phyloP scores from a whole-genome alignment of 352 stramenopile genomes.

The Phytophthora quininea region DNA sequence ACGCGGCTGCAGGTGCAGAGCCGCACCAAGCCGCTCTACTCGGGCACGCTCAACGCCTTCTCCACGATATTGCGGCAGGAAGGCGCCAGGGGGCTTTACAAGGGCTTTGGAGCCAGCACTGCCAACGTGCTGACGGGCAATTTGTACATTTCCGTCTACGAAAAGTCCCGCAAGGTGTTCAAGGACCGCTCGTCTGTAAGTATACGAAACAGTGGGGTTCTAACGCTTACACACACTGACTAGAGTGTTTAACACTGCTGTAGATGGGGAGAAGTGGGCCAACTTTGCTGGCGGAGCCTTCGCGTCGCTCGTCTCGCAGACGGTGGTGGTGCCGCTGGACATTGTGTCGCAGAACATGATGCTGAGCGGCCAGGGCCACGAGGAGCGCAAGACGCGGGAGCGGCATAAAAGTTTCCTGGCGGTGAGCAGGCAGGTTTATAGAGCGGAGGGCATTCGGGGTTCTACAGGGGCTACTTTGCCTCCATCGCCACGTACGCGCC shows the following conservation, averaged over 20 bases:
- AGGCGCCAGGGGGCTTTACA: conserved; percentile 81
- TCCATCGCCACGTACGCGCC: conserved; percentile 89
- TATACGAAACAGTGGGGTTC: not conserved
- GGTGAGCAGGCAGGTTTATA: conserved; percentile 71
- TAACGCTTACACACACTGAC: too few relatives aligned
- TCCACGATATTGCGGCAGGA: conserved; percentile 83
- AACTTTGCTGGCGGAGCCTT: conserved; percentile 83
- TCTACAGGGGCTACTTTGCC: conserved; percentile 85
- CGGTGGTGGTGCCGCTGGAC: conserved; percentile 86
- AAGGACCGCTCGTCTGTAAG: conserved; percentile 58
- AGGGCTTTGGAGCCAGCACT: conserved; percentile 87
- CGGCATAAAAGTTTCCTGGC: conserved; percentile 59
- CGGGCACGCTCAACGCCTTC: conserved; percentile 85
- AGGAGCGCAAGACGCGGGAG: conserved; percentile 64
- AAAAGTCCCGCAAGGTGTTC: conserved; percentile 79
- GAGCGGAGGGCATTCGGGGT: conserved; percentile 72
- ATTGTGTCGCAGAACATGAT: conserved; percentile 92
- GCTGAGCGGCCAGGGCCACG: conserved; percentile 78
- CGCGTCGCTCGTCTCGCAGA: conserved; percentile 86
- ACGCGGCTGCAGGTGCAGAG: conserved; percentile 89
- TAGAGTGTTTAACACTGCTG: not conserved
- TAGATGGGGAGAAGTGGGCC: conserved; percentile 62
- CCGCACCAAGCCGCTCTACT: conserved; percentile 68
- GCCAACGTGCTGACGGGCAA: conserved; percentile 88
- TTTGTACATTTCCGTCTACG: conserved; percentile 91